Evolutionary conservation across 1,284 basidiomycete genomes (phyloP).

Genomic region (Sanghuangporus weigelae): DNA sequence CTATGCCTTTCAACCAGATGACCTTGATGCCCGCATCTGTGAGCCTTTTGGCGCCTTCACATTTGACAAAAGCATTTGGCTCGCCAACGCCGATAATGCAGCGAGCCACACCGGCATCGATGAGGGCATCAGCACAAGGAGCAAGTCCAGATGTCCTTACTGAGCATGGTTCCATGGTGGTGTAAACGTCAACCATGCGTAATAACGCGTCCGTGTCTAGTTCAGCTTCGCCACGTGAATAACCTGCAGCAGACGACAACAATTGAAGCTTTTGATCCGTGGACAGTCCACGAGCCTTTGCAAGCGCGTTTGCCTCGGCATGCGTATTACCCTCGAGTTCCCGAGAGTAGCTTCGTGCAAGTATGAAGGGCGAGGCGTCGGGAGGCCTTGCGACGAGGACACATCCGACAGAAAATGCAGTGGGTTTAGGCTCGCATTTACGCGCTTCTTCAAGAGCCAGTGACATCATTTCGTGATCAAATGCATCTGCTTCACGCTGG

Average conservation of each 20-base stretch:
- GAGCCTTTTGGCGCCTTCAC: conserved; percentile 81
- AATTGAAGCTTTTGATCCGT: conserved; percentile 37
- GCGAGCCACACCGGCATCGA: conserved; percentile 62
- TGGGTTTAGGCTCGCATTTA: conserved; percentile 66
- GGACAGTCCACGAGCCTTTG: conserved; percentile 58
- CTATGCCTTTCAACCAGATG: conserved; percentile 65
- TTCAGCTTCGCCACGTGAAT: conserved; percentile 19
- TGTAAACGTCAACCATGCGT: conserved; percentile 71
- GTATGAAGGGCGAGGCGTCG: conserved; percentile 39
- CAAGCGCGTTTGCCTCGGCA: conserved; percentile 92
- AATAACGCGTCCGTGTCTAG: conserved; percentile 45
- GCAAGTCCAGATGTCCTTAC: conserved; percentile 82
- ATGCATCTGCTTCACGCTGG: not conserved
- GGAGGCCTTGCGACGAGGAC: conserved; percentile 56
- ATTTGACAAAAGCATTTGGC: conserved; percentile 92
- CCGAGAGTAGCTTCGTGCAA: conserved; percentile 86
- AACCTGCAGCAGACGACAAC: conserved; percentile 32
- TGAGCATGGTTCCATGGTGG: conserved; percentile 97
- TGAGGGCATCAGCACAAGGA: conserved; percentile 84
- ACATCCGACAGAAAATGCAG: conserved; percentile 95
- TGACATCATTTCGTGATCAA: conserved; percentile 48
- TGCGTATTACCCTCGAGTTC: conserved; percentile 96
- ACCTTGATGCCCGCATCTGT: conserved; percentile 75
- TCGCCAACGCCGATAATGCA: conserved; percentile 92
- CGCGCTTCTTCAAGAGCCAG: conserved; percentile 70